Evolutionary conservation across 345 rosid genomes (phyloP).

Genomic region (Populus alba): DNA sequence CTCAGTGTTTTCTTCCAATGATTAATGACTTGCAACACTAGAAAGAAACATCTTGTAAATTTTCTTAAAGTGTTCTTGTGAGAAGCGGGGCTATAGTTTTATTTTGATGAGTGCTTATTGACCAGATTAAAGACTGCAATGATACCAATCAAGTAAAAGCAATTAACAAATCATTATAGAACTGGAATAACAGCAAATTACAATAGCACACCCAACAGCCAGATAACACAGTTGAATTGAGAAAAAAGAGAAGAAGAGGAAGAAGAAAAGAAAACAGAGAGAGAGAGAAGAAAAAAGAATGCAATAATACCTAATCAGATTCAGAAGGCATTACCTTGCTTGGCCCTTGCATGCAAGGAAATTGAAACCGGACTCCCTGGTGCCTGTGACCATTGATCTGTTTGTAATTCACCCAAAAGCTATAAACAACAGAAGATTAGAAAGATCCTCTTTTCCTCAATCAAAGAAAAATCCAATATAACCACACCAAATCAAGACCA

Average conservation of each 20-base stretch:
- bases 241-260: neutral
- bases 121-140: neutral
- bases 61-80: neutral
- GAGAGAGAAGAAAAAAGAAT: neutral
- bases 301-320: neutral
- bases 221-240: neutral
- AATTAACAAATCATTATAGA: neutral
- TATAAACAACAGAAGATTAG: neutral
- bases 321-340: neutral
- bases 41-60: neutral
- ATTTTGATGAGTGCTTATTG: neutral
- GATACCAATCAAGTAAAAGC: neutral
- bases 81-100: neutral
- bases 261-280: too few relatives aligned
- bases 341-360: neutral
- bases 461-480: neutral
- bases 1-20: neutral
- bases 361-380: neutral
- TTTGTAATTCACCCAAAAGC: neutral
- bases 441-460: neutral
- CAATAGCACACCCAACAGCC: neutral
- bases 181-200: neutral
- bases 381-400: neutral
- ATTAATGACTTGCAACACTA: neutral
- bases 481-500: neutral